Conservation (phyloP, 1,284 basidiomycete genomes). For the Microstroma glucosiphilum region DNA sequence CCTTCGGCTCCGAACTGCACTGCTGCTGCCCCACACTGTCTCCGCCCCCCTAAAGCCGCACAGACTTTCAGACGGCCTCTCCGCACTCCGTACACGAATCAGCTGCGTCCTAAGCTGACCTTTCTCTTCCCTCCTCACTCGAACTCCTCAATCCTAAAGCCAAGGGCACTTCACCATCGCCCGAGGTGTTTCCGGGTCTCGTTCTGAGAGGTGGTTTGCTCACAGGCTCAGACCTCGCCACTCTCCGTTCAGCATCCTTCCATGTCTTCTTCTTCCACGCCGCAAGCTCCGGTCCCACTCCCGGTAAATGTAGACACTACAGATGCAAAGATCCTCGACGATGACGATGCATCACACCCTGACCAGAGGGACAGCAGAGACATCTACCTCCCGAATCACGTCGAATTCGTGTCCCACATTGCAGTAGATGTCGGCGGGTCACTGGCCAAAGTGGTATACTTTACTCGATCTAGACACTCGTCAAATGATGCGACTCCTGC, state of each 20-base stretch:
- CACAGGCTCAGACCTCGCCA: too few species aligned
- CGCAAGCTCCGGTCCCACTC: conserved; percentile 11
- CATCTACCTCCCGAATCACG: conserved; percentile 49
- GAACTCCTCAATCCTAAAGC: too few species aligned
- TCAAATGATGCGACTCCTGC: background rate
- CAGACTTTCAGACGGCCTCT: too few species aligned
- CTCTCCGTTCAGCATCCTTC: background rate
- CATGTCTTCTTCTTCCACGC: background rate
- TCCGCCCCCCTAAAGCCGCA: too few species aligned
- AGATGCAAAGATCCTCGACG: conserved; percentile 42
- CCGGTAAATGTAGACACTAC: conserved; percentile 19
- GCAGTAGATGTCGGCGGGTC: conserved; percentile 66
- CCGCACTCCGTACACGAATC: too few species aligned
- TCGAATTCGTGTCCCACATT: conserved; percentile 48
- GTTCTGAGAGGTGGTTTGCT: too few species aligned
- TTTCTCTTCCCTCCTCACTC: too few species aligned
- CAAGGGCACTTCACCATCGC: too few species aligned
- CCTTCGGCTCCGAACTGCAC: too few species aligned
- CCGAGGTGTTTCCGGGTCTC: too few species aligned
- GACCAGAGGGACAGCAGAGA: conserved; percentile 43
- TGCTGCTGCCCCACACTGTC: too few species aligned
- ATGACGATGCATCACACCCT: conserved; percentile 27
- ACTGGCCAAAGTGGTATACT: conserved; percentile 96
- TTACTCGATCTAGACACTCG: conserved; percentile 57
- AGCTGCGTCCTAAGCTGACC: too few species aligned